Evolutionary conservation across 441 rosid species (phyloP).

Genomic region (Pelargonium citronellum): DNA sequence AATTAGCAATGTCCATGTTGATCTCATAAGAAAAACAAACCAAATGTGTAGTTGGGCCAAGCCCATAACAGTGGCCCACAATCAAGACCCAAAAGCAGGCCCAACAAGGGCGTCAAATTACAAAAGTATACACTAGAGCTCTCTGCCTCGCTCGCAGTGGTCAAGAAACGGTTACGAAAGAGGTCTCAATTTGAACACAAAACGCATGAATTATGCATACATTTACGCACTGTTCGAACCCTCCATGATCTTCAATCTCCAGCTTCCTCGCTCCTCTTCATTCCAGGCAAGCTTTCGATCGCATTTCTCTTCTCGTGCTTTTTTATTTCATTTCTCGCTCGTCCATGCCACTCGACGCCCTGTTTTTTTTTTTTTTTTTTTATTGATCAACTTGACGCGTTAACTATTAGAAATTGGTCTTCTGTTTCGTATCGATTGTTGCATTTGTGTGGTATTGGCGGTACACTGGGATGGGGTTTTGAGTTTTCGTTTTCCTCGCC

Average conservation of each 20-base stretch:
- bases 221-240: constrained; percentile 7
- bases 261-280: background rate
- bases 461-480: background rate
- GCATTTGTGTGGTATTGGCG: background rate
- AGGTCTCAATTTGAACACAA: background rate
- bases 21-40: too few species aligned
- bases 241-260: background rate
- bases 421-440: background rate
- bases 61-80: too few species aligned
- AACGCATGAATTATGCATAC: constrained; percentile 4
- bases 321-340: too few species aligned
- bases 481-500: background rate
- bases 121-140: background rate
- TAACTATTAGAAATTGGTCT: background rate
- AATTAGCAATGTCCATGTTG: too few species aligned
- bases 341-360: too few species aligned
- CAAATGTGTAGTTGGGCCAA: too few species aligned
- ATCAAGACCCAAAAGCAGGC: background rate
- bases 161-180: constrained; percentile 1
- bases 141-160: too few species aligned
- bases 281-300: constrained; percentile 5
- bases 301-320: background rate
- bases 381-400: constrained; percentile 1
- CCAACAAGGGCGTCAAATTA: background rate
- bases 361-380: background rate